Conservation (phyloP, 1,284 basidiomycete genomes). For the Rhodotorula sp. region DNA sequence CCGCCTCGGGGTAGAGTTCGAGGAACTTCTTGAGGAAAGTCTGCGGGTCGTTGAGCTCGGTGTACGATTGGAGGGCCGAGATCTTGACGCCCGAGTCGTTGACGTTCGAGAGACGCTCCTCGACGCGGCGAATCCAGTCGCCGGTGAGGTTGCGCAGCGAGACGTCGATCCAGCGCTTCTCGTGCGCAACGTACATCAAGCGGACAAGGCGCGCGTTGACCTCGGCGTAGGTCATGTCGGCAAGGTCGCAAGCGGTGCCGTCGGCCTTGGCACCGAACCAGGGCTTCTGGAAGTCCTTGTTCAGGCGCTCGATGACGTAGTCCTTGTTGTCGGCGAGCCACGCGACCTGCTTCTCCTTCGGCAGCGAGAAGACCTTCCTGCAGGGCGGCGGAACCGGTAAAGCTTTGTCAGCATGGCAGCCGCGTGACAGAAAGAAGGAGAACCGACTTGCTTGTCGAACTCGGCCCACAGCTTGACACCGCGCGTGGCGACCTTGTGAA, state of each 20-base stretch:
- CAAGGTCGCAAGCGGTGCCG: constrained; percentile 75
- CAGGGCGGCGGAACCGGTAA: not conserved
- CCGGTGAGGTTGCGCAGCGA: constrained; percentile 93
- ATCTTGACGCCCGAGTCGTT: constrained; percentile 71
- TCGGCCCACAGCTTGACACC: constrained; percentile 97
- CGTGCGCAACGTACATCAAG: constrained; percentile 87
- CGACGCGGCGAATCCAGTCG: constrained; percentile 93
- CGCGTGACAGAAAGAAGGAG: not conserved
- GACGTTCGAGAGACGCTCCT: constrained; percentile 95
- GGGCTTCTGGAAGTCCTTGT: constrained; percentile 86
- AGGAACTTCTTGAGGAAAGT: constrained; percentile 81
- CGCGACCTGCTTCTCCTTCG: constrained; percentile 86
- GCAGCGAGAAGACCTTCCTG: constrained; percentile 79
- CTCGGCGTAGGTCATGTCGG: constrained; percentile 99
- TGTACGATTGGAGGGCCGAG: constrained; percentile 86
- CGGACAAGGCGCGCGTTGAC: constrained; percentile 84
- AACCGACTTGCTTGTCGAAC: constrained; percentile 67
- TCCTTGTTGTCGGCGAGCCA: constrained; percentile 86
- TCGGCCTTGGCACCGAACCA: constrained; percentile 89
- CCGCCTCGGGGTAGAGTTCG: constrained; percentile 72
- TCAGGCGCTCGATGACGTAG: constrained; percentile 87
- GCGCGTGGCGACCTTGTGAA: constrained; percentile 97
- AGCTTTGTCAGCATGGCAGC: not conserved
- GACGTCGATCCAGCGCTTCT: constrained; percentile 89
- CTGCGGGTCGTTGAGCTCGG: constrained; percentile 75